A percentile compares a stretch with the other conserved stretches of the same genome.
phyloP scores from a whole-genome alignment of 2,329 filamentous ascomycete genomes.

The Ilyonectria robusta region DNA sequence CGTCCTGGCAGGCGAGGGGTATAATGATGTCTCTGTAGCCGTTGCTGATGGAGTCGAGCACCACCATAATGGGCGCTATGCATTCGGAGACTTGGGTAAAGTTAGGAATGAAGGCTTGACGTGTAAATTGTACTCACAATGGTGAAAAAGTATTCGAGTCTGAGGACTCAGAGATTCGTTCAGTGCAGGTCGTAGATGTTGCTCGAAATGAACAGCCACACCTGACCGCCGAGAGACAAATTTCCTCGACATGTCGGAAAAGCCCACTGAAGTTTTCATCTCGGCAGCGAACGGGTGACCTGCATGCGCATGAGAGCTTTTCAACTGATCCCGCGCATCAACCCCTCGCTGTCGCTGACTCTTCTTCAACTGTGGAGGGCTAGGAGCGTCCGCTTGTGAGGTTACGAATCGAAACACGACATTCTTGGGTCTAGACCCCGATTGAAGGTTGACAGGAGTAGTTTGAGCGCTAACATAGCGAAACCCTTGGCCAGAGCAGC shows the following conservation, averaged over 20 bases:
- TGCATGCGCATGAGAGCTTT: not conserved
- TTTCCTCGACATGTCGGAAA: too few relatives aligned
- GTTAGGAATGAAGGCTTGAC: not conserved
- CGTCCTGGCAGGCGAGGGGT: constrained; percentile 56
- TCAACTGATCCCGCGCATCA: constrained; percentile 22
- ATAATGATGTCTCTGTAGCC: constrained; percentile 57
- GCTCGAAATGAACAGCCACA: too few relatives aligned
- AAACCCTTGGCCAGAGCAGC: constrained; percentile 55
- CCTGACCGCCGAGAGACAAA: too few relatives aligned
- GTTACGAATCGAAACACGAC: too few relatives aligned
- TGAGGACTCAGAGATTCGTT: constrained; percentile 45
- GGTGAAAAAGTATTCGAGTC: constrained; percentile 52
- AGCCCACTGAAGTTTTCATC: too few relatives aligned
- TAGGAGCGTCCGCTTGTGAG: too few relatives aligned
- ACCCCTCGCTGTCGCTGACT: constrained; percentile 35
- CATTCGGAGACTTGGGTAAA: constrained; percentile 49
- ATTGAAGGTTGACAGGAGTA: not conserved
- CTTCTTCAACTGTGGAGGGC: too few relatives aligned
- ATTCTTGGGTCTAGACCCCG: constrained; percentile 9
- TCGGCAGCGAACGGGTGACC: not conserved
- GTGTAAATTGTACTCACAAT: constrained; percentile 46
- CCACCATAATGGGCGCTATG: constrained; percentile 57
- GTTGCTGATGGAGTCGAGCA: constrained; percentile 53
- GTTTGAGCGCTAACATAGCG: constrained; percentile 54
- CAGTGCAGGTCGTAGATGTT: constrained; percentile 41